These are phyloP conservation scores for Podaxis sp. DNA, from an alignment of 768 basidiomycete genomes.

Conservation along the genomic window DNA sequence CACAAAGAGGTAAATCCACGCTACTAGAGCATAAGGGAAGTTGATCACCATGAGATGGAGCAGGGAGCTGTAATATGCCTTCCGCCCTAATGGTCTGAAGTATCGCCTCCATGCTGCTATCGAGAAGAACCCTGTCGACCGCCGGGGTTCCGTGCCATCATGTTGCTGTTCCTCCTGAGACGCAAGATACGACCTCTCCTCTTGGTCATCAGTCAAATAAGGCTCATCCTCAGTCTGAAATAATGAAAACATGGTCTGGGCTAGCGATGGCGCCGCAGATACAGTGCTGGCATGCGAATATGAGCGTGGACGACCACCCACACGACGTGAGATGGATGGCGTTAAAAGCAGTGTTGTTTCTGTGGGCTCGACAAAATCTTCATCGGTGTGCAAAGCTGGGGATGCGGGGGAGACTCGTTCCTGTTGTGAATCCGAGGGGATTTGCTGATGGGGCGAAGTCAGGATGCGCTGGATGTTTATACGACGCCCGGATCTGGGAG, in stretches of 20 bases:
- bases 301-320: slow-evolving; percentile 42
- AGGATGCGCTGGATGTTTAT: slow-evolving; percentile 20
- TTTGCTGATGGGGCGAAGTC: slow-evolving; percentile 7
- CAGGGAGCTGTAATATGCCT: slow-evolving; percentile 59
- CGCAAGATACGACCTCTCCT: slow-evolving; percentile 13
- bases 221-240: slow-evolving; percentile 48
- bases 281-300: slow-evolving; percentile 51
- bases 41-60: slow-evolving; percentile 72
- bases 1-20: slow-evolving; percentile 77
- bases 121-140: slow-evolving; percentile 24
- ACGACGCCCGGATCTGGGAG: slow-evolving; percentile 24
- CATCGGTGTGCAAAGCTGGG: slow-evolving; percentile 18
- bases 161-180: slow-evolving; percentile 7
- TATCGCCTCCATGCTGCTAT: slow-evolving; percentile 46
- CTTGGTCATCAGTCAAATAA: slow-evolving; percentile 25
- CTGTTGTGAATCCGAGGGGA: slow-evolving; percentile 16
- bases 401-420: slow-evolving; percentile 2
- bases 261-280: slow-evolving; percentile 59
- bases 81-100: slow-evolving; percentile 54
- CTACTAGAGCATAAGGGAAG: slow-evolving; percentile 72
- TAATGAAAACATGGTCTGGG: slow-evolving; percentile 67
- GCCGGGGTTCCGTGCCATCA: not conserved
- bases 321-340: slow-evolving; percentile 19
- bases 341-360: slow-evolving; percentile 50
- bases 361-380: slow-evolving; percentile 23